Base-by-base conservation (phyloP, 2,329 filamentous ascomycete species). In the Ceratocystis colombiana region DNA sequence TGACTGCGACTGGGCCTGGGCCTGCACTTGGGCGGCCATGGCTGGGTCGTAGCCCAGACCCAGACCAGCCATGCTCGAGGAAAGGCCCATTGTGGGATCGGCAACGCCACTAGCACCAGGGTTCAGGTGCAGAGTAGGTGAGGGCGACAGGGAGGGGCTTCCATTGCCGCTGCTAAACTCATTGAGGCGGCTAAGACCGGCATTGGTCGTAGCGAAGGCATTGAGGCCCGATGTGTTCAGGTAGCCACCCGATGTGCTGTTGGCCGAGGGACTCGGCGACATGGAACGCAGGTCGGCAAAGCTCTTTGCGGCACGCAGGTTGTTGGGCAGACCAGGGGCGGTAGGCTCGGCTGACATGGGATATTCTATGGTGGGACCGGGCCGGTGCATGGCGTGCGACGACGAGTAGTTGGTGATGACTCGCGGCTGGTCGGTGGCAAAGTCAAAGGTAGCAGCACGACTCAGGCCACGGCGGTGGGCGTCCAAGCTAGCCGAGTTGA, bases 391-490 rank as follows among this genome's bases (percentile, higher is more conserved):
- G 25, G 89, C 87, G 68, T 96, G 82, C 1, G 88, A 41, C 37
- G 37, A 41, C 37, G 37, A 84, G 71, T 86, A 86, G 70, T 75
- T 72, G 71, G 91, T 93, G 70, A 88, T 88, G 70, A 83, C 85
- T 62, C 80, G 81, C 22, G 86, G 86, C 65, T 89, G 83, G 64
- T 89, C 85, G 69, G 91, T 88, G 70, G 89, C 91, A 75, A 97
- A 97, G 75, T 97, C 94, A 70, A 95, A 96, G 1, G 94, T 97
- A n/a, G 94, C 94, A 17, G 94, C 92, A 69, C 94, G 88, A 77
- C 91, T 96, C 45, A 99, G 79, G 3, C 88, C 88, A 68, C 93
- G 88, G 70, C 93, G 87, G 71, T 90, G 87, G 66, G 88, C 85
- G 70, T 96, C 90, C 63, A 86, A 79, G 25, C 85, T 84, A 67